Conservation (phyloP, 2,329 filamentous ascomycete species). For the Fusarium sp. region DNA sequence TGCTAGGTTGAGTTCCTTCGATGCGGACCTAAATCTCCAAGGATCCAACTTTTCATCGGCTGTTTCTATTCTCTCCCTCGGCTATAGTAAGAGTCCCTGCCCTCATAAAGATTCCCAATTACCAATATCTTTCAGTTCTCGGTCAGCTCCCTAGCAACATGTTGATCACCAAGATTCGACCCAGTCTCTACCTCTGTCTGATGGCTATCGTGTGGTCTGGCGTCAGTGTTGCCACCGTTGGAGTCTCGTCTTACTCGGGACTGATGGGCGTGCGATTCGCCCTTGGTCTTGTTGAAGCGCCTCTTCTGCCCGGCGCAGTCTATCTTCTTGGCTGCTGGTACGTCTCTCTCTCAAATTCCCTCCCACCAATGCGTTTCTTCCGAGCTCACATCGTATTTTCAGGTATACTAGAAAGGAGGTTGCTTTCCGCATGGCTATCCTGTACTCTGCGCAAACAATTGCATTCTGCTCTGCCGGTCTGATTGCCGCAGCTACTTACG, state of each 20-base stretch:
- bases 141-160: constrained; percentile 23
- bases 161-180: constrained; percentile 21
- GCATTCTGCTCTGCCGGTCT: constrained; percentile 22
- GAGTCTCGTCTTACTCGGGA: constrained; percentile 14
- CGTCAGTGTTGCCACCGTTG: constrained; percentile 15
- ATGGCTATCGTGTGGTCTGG: constrained; percentile 25
- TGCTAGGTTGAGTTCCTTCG: constrained; percentile 6
- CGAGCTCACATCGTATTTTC: background rate
- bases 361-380: no score
- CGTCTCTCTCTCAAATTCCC: background rate
- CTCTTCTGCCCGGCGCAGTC: constrained; percentile 14
- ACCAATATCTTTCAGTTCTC: background rate
- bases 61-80: constrained; percentile 24
- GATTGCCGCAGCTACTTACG: constrained; percentile 7
- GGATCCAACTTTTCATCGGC: constrained; percentile 22
- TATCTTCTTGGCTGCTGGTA: constrained; percentile 24
- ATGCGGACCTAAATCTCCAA: background rate
- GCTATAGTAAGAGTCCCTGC: background rate
- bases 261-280: constrained; percentile 21
- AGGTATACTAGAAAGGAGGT: constrained; percentile 19
- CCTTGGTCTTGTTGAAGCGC: constrained; percentile 19
- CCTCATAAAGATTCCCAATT: fast-evolving
- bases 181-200: constrained; percentile 14
- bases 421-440: constrained; percentile 13
- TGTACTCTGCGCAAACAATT: constrained; percentile 14